These are phyloP conservation scores for Didymosphaeria variabile DNA, from an alignment of 2,329 filamentous ascomycete species.

Conservation along the genomic window DNA sequence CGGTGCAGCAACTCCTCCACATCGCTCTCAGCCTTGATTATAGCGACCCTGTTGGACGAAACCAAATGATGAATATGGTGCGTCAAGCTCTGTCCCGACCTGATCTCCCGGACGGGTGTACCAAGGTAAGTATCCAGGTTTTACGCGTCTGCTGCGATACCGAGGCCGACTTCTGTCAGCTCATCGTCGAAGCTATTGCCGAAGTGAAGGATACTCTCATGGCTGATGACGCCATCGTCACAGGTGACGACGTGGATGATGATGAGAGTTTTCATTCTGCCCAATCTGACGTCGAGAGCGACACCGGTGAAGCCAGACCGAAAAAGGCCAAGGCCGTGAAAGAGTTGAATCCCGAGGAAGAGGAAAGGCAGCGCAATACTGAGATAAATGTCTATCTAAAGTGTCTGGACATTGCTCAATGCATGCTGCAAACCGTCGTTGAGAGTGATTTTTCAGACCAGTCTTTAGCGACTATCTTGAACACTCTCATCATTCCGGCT, in stretches of 20 bases:
- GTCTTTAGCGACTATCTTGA: constrained; percentile 95
- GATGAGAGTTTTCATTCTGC: constrained; percentile 94
- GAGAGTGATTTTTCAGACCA: constrained; percentile 85
- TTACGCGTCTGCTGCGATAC: constrained; percentile 83
- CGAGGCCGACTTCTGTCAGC: constrained; percentile 82
- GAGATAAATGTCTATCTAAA: constrained; percentile 99
- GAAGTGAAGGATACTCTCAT: constrained; percentile 96
- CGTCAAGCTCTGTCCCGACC: constrained; percentile 85
- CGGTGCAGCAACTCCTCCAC: constrained; percentile 92
- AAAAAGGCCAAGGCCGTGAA: constrained; percentile 42
- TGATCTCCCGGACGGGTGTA: constrained; percentile 90
- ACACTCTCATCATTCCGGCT: constrained; percentile 94
- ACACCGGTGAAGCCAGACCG: constrained; percentile 42
- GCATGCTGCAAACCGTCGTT: constrained; percentile 96
- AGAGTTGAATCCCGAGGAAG: constrained; percentile 58
- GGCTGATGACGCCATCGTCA: constrained; percentile 66
- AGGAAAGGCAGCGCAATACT: constrained; percentile 77
- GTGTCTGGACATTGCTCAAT: constrained; percentile 95
- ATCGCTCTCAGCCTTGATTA: constrained; percentile 94
- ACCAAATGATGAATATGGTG: constrained; percentile 94
- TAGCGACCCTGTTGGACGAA: constrained; percentile 92
- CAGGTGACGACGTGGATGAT: constrained; percentile 39
- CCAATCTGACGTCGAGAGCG: constrained; percentile 77
- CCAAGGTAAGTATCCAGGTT: constrained; percentile 84
- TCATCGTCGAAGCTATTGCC: constrained; percentile 91